These are phyloP conservation scores for Penicillium tannophilum DNA, from an alignment of 495 filamentous ascomycete species.

Conservation along the genomic window DNA sequence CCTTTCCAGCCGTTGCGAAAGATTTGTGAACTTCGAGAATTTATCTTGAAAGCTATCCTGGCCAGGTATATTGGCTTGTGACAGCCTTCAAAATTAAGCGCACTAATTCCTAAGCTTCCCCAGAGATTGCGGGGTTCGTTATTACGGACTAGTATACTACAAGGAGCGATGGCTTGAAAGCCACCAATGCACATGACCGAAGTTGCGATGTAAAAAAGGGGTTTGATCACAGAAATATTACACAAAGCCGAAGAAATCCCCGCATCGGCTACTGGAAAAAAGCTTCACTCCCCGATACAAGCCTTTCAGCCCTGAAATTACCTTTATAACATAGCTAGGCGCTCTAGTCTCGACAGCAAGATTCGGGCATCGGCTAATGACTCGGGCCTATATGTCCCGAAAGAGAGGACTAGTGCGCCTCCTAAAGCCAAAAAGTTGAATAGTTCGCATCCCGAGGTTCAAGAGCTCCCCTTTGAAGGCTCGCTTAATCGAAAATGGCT, in stretches of 20 bases:
- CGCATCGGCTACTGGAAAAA: background rate
- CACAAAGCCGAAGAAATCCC: background rate
- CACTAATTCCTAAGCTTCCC: background rate
- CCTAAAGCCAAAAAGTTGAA: background rate
- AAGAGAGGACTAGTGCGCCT: background rate
- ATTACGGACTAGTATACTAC: background rate
- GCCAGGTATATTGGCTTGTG: background rate
- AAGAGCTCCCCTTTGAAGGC: background rate
- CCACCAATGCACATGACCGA: background rate
- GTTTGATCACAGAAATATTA: background rate
- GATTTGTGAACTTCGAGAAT: background rate
- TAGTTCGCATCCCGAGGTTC: background rate
- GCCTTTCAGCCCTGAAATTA: background rate
- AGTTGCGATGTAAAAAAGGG: no score
- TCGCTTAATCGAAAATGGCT: slow-evolving; percentile 1
- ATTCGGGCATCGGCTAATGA: background rate
- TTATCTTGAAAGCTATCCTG: background rate
- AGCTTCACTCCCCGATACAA: background rate
- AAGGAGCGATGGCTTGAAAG: background rate
- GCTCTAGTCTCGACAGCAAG: background rate
- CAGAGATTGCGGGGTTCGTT: background rate
- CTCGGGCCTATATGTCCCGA: background rate
- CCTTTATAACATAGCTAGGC: background rate
- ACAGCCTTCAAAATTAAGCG: background rate
- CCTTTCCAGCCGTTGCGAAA: background rate